These are phyloP conservation scores for Tetradesmus lagerheimii DNA, from an alignment of 139 green algal genomes.

Conservation along the genomic window DNA sequence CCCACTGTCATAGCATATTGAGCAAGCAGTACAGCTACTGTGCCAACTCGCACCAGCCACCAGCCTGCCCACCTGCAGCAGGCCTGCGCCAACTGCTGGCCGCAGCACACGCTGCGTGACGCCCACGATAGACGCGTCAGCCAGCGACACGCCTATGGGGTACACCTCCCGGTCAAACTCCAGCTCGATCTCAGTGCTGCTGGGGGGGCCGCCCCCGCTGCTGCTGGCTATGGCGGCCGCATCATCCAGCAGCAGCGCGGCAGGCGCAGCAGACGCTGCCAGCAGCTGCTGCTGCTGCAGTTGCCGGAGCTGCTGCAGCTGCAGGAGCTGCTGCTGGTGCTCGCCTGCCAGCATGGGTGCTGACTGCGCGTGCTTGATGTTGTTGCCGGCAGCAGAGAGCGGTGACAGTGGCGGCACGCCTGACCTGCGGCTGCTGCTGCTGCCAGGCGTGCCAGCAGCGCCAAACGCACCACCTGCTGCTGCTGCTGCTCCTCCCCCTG, in stretches of 20 bases:
- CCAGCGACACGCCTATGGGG: constrained; percentile 90
- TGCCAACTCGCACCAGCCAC: not conserved
- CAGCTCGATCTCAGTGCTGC: constrained; percentile 90
- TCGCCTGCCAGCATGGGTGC: constrained; percentile 3
- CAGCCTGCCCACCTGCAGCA: not conserved
- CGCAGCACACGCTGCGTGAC: constrained; percentile 67
- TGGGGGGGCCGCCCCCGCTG: constrained; percentile 8
- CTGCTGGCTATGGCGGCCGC: not conserved
- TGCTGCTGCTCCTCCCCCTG: not conserved
- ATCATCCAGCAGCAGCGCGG: constrained; percentile 11
- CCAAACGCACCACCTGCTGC: not conserved
- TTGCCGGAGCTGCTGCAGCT: not conserved
- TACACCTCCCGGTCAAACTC: constrained; percentile 97
- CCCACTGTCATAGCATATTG: not conserved
- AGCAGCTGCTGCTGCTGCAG: constrained; percentile 13
- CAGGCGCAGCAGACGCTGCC: not conserved
- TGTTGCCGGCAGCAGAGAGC: not conserved
- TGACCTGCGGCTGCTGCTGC: not conserved
- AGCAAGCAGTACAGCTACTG: not conserved
- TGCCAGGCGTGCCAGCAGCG: not conserved
- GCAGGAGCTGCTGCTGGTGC: constrained; percentile 15
- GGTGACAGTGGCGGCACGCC: not conserved
- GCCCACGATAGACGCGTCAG: constrained; percentile 90
- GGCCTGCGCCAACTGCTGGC: not conserved
- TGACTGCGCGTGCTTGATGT: constrained; percentile 29